These are phyloP conservation scores for Penicillium canariense DNA, from an alignment of 495 filamentous ascomycete species.

Conservation along the genomic window DNA sequence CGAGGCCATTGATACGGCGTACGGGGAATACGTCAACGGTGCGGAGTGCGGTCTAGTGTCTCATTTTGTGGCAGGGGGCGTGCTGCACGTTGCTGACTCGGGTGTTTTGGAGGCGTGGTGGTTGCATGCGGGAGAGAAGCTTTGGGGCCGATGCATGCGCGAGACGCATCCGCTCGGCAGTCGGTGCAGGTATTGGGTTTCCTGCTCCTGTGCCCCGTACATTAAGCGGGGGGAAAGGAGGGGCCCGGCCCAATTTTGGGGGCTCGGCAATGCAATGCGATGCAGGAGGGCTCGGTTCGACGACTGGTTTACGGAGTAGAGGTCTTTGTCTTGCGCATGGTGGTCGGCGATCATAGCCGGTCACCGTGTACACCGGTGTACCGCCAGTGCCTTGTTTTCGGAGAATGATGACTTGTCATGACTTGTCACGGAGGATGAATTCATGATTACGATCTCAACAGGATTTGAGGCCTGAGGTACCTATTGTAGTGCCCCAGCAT, in stretches of 20 bases:
- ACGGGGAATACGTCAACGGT: constrained; percentile 10
- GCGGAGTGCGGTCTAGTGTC: not conserved
- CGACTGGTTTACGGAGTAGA: too few relatives aligned
- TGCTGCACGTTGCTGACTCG: constrained; percentile 13
- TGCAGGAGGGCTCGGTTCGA: not conserved
- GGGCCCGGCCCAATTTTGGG: not conserved
- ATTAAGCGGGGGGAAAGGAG: not conserved
- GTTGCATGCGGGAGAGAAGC: constrained; percentile 6
- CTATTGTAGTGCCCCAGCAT: not conserved
- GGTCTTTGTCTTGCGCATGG: not conserved
- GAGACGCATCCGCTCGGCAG: constrained; percentile 11
- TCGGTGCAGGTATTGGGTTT: not conserved
- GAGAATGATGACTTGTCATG: not conserved
- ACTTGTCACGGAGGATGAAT: not conserved
- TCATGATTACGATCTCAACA: not conserved
- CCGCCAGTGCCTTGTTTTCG: not conserved
- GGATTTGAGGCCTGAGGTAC: not conserved
- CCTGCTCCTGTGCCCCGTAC: not conserved
- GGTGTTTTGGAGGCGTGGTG: constrained; percentile 1
- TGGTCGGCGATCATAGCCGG: not conserved
- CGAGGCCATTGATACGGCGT: not conserved
- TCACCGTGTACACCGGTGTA: not conserved
- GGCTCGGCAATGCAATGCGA: not conserved
- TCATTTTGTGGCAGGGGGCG: not conserved
- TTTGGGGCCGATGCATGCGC: constrained; percentile 17